A percentile compares a stretch with the other conserved stretches of the same genome.
phyloP scores from a whole-genome alignment of 2,329 filamentous ascomycete genomes.

The Trichoderma lentiforme region DNA sequence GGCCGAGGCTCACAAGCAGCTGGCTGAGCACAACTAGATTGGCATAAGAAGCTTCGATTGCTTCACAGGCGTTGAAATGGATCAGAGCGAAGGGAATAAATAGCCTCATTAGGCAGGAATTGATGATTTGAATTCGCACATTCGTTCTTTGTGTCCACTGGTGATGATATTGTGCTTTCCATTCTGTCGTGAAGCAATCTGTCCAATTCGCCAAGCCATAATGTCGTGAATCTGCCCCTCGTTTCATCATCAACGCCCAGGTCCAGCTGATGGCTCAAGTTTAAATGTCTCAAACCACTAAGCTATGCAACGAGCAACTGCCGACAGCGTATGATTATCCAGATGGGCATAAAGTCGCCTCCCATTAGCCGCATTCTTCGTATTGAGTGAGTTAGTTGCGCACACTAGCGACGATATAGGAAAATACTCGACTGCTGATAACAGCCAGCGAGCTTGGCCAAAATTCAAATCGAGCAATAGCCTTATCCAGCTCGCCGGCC shows the following conservation, averaged over 20 bases:
- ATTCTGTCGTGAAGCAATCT: background rate
- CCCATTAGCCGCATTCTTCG: background rate
- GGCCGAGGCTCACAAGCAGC: constrained; percentile 42
- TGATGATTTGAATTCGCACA: background rate
- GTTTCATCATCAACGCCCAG: background rate
- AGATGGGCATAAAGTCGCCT: background rate
- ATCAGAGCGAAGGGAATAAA: background rate
- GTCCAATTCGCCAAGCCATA: background rate
- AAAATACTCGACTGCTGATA: background rate
- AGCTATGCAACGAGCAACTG: background rate
- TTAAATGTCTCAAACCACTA: background rate
- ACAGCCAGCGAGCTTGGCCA: background rate
- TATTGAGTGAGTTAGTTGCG: background rate
- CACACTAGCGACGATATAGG: background rate
- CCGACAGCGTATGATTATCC: background rate
- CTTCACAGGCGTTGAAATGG: constrained; percentile 1
- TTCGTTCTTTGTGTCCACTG: background rate
- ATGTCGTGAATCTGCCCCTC: background rate
- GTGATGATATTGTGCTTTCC: background rate
- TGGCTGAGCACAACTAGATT: constrained; percentile 28
- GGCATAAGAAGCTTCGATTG: background rate
- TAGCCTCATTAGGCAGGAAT: constrained; percentile 1
- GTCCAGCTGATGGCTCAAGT: background rate
- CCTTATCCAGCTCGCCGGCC: background rate
- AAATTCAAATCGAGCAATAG: background rate